These are phyloP conservation scores for Glycine tomentella DNA, from an alignment of 306 rosid species.

Conservation along the genomic window DNA sequence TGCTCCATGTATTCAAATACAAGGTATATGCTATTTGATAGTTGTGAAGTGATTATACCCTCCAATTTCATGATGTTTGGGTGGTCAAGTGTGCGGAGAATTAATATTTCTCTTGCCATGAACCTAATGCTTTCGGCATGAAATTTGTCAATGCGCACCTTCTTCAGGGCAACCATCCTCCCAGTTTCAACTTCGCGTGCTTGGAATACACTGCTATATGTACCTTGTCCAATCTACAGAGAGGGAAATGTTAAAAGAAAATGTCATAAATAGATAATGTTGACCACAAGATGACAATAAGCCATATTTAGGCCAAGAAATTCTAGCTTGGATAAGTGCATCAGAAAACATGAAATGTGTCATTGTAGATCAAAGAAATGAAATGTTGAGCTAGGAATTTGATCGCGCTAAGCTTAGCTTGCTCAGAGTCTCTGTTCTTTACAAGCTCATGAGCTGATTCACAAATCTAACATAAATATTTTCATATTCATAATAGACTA, in stretches of 20 bases:
- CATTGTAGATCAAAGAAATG: slow-evolving; percentile 18
- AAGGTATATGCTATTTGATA: slow-evolving; percentile 85
- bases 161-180: slow-evolving; percentile 87
- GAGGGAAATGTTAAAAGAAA: slow-evolving; percentile 4
- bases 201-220: slow-evolving; percentile 92
- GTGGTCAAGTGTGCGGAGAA: slow-evolving; percentile 91
- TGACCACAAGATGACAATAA: not conserved
- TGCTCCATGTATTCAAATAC: slow-evolving; percentile 99
- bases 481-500: not conserved
- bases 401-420: not conserved
- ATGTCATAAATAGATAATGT: slow-evolving; percentile 9
- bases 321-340: slow-evolving; percentile 11
- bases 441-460: slow-evolving; percentile 7
- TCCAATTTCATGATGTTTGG: slow-evolving; percentile 95
- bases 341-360: slow-evolving; percentile 10
- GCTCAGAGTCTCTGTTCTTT: slow-evolving; percentile 1
- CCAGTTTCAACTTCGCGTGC: slow-evolving; percentile 87
- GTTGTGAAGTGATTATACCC: slow-evolving; percentile 80
- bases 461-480: slow-evolving; percentile 9
- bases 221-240: slow-evolving; percentile 90
- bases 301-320: not conserved
- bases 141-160: slow-evolving; percentile 83
- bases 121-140: slow-evolving; percentile 91
- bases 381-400: not conserved
- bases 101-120: slow-evolving; percentile 91